Conservation (phyloP, 2,329 filamentous ascomycete species). For the Calonectria fujianensis region DNA sequence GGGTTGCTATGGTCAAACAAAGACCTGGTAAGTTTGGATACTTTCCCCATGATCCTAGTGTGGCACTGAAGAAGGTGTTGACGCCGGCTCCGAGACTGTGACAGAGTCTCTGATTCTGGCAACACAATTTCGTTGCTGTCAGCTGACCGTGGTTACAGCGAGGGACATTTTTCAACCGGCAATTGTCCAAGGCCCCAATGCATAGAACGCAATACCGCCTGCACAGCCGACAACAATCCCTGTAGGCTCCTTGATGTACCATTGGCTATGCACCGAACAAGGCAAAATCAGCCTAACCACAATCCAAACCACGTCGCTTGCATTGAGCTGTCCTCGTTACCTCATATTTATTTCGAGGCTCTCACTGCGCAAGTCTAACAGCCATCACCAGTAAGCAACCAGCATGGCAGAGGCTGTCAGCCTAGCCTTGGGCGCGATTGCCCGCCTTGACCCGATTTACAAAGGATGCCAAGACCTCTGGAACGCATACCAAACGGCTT, state of each 20-base stretch:
- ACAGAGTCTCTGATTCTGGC: too few relatives aligned
- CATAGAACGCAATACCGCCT: neutral
- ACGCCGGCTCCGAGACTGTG: neutral
- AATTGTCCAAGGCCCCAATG: neutral
- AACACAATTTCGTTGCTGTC: neutral
- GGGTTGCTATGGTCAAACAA: constrained; percentile 20
- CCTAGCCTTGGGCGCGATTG: constrained; percentile 16
- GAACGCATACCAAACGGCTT: neutral
- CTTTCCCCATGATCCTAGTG: neutral
- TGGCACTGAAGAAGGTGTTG: neutral
- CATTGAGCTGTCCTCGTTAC: neutral
- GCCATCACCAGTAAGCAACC: too few relatives aligned
- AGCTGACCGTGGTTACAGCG: neutral
- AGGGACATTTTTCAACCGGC: constrained; percentile 17
- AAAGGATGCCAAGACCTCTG: constrained; percentile 13
- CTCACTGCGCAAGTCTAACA: neutral
- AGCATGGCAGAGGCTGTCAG: constrained; percentile 9
- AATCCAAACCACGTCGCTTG: neutral
- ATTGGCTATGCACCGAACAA: neutral
- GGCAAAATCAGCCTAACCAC: constrained; percentile 3
- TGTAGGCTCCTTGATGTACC: neutral
- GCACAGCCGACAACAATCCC: neutral
- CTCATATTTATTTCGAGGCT: neutral
- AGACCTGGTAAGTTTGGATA: neutral
- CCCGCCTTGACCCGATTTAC: constrained; percentile 5